phyloP scores from a whole-genome alignment of 2,329 filamentous ascomycete species.

The Emericellopsis cladophorae region DNA sequence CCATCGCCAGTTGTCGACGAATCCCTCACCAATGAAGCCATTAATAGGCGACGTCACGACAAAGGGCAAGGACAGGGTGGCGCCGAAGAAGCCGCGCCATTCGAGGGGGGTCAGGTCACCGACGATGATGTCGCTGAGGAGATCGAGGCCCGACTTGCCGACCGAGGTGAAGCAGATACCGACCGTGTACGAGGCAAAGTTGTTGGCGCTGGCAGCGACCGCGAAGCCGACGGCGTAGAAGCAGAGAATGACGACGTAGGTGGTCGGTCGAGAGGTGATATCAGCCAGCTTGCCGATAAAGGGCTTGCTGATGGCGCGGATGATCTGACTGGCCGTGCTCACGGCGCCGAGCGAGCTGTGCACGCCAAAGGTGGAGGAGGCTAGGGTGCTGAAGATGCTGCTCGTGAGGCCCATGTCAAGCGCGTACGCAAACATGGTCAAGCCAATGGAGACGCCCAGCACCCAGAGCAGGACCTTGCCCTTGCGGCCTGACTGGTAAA shows the following conservation, averaged over 20 bases:
- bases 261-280: constrained; percentile 23
- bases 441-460: constrained; percentile 19
- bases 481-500: constrained; percentile 20
- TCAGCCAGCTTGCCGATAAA: constrained; percentile 24
- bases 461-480: constrained; percentile 21
- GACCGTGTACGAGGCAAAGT: constrained; percentile 19
- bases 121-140: constrained; percentile 22
- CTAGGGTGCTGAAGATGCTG: constrained; percentile 18
- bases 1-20: constrained; percentile 43
- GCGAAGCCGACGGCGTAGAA: constrained; percentile 22
- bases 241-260: constrained; percentile 23
- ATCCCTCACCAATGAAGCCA: constrained; percentile 25
- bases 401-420: constrained; percentile 23
- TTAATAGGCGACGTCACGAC: constrained; percentile 25
- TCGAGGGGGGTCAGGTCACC: constrained; percentile 20
- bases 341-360: constrained; percentile 19
- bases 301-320: constrained; percentile 23
- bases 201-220: constrained; percentile 17
- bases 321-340: constrained; percentile 19
- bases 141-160: constrained; percentile 22
- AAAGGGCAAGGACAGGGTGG: constrained; percentile 12
- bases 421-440: constrained; percentile 24
- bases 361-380: constrained; percentile 17
- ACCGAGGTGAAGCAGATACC: constrained; percentile 22
- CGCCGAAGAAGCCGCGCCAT: constrained; percentile 22